Evolutionary conservation across 2,329 filamentous ascomycete species (phyloP).

Genomic region (Cladosporium sp.): DNA sequence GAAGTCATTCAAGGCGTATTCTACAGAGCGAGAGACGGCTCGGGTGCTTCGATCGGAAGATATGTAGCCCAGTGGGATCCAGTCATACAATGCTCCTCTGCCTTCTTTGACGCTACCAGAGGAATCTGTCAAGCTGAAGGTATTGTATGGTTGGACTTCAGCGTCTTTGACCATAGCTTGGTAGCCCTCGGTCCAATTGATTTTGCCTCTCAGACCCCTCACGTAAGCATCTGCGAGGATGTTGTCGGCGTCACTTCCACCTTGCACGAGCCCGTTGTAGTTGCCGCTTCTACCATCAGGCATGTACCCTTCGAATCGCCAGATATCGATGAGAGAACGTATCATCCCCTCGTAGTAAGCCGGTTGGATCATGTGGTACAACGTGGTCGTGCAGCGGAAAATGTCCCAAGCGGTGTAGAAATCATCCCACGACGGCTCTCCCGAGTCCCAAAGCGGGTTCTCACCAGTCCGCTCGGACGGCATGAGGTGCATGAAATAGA

Average conservation of each 20-base stretch:
- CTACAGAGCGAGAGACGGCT: conserved; percentile 36
- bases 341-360: conserved; percentile 58
- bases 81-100: conserved; percentile 37
- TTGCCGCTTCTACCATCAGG: conserved; percentile 30
- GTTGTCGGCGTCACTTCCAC: conserved; percentile 31
- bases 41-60: conserved; percentile 32
- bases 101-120: conserved; percentile 37
- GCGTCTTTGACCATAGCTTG: conserved; percentile 31
- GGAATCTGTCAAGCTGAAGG: conserved; percentile 24
- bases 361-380: conserved; percentile 62
- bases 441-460: conserved; percentile 59
- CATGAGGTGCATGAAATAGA: conserved; percentile 65
- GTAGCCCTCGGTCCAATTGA: conserved; percentile 31
- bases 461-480: conserved; percentile 66
- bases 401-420: conserved; percentile 63
- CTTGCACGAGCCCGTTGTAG: conserved; percentile 32
- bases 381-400: conserved; percentile 58
- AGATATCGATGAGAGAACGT: conserved; percentile 62
- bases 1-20: conserved; percentile 41
- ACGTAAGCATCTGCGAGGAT: conserved; percentile 31
- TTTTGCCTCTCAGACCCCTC: conserved; percentile 23
- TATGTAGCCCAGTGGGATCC: conserved; percentile 38
- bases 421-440: conserved; percentile 65
- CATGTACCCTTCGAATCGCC: conserved; percentile 40
- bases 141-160: conserved; percentile 27